Base-by-base conservation (phyloP, 2,329 filamentous ascomycete genomes). In the Raffaelea deltoideospora region DNA sequence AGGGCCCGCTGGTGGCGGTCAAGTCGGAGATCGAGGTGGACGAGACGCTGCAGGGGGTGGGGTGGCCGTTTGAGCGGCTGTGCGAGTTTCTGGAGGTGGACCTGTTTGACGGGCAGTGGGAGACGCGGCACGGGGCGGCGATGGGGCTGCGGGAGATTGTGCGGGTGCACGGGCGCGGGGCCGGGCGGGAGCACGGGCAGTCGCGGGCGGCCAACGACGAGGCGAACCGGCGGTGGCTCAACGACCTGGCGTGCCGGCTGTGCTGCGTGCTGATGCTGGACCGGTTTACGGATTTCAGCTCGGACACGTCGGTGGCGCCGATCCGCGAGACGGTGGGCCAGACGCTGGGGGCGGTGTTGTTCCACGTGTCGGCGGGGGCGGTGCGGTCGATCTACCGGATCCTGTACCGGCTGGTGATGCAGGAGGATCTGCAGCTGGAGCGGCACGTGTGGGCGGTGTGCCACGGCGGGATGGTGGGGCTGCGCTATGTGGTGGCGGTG, bases 191-290 rank as follows among this genome's bases (percentile, higher is more conserved):
- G 39, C 74, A 69, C 42, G 79, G 76, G 41, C 88, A 79, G 53
- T 68, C 69, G 10, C 72, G 75, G 44, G 50, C 59, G 21, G 78
- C 92, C 48, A 98, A 98, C 51, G 74, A 94, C 49, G 53, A 58
- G 2, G 64, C 83, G 31, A 98, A 96, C 49, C 73, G 79, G 42
- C 71, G 67, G 52, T 98, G 86, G 86, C 71, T 98, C 17, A 83
- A 96, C 51, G 88, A 98, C 51, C 67, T 98, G 35, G 85, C 87
- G n/a, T 95, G 87, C 50, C 81, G 90, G 20, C 70, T 98, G 34
- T 88, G 87, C 56, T 94, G 84, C 53, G 87, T 98, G 36, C 79
- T 98, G 49, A 95, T 98, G 77, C 75, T 98, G 14, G 90, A 98
- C 59, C 78, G 87, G 37, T 98, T 98, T 52, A 92, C 87, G 39